Base-by-base conservation (phyloP, 192 early-diverging fungal genomes). In the Rhizophagus sp. region DNA sequence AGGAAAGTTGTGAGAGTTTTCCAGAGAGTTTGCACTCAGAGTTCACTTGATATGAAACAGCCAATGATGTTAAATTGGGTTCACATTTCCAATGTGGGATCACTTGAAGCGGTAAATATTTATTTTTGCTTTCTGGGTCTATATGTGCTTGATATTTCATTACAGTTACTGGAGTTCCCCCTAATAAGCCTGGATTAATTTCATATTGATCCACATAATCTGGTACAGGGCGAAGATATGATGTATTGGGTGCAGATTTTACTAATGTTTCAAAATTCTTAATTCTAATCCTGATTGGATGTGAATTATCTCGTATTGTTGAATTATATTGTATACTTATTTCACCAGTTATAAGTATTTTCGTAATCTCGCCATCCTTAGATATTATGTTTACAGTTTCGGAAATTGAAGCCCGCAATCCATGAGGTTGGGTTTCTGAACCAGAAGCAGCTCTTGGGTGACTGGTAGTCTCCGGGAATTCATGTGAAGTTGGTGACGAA, bases 81-180 rank as follows among this genome's bases (percentile, higher is more conserved):
- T 90, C 88, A 44, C 84, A 87, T 76, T 89, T 90, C 89, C 89
- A 90, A 8, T 86, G 79, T 3, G 88, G 88, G 79, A 81, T 62
- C 63, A 83, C 77, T 66, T 75, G 79, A 68, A 84, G 13, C 41
- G 89, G 78, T 70, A 77, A 78, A 79, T 80, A 62, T 81, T 68
- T 41, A 61, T 64, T 10, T 75, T 71, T 64, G 27, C 80, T 75
- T 24, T 84, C 82, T 30, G 79, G 72, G 9, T 75, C 66, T 0
- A 80, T 83, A 63, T 67, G 78, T 33, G 84, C 83, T 63, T 86
- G 85, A 62, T 86, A 86, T 69, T 86, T 86, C 41, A 86, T 68
- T 27, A 86, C 81, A 10, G 50, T 64, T 2, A 86, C 79, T 1
- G 75, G 77, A 33, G 27, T 25, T 65, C 79, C 62, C 11, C 66